Percentiles rank a stretch among this genome's conserved stretches.
Conservation (phyloP, 2,329 filamentous ascomycete species). For the Hypocrella siamensis region DNA sequence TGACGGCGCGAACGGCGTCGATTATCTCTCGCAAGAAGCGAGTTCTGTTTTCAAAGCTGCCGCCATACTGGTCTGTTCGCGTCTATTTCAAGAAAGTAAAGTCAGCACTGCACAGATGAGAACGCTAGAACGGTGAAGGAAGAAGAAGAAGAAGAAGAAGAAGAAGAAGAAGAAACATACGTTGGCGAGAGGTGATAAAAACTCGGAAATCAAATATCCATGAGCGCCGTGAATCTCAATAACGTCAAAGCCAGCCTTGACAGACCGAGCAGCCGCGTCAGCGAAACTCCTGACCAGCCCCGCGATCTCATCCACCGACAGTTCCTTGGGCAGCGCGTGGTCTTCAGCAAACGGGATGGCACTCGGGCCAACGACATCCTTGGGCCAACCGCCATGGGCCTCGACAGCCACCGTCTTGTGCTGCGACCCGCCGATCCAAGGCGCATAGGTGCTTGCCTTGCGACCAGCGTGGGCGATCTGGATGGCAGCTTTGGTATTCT, state of each 20-base stretch:
- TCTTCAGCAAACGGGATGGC: slow-evolving; percentile 42
- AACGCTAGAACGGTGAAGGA: neutral
- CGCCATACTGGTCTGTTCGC: slow-evolving; percentile 50
- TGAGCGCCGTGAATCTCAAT: slow-evolving; percentile 55
- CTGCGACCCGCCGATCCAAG: slow-evolving; percentile 42
- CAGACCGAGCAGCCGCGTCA: slow-evolving; percentile 39
- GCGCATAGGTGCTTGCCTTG: slow-evolving; percentile 44
- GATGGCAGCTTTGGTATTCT: slow-evolving; percentile 61
- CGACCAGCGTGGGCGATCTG: slow-evolving; percentile 72
- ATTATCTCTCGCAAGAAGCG: slow-evolving; percentile 42
- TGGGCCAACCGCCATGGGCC: slow-evolving; percentile 38
- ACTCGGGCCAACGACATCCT: slow-evolving; percentile 35
- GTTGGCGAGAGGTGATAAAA: slow-evolving; percentile 44
- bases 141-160: slow-evolving; percentile 34
- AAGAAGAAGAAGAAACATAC: slow-evolving; percentile 39
- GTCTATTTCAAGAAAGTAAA: slow-evolving; percentile 13
- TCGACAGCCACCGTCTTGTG: slow-evolving; percentile 35
- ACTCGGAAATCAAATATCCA: slow-evolving; percentile 52
- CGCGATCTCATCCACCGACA: slow-evolving; percentile 55
- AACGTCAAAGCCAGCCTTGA: slow-evolving; percentile 58
- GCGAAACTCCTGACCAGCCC: slow-evolving; percentile 46
- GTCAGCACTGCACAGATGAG: neutral
- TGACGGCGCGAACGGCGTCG: slow-evolving; percentile 30
- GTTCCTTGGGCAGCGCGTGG: slow-evolving; percentile 46
- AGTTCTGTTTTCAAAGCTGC: slow-evolving; percentile 49